These are phyloP conservation scores for Solanum chiquidenum DNA, from an alignment of 257 asterid genomes.

Conservation along the genomic window DNA sequence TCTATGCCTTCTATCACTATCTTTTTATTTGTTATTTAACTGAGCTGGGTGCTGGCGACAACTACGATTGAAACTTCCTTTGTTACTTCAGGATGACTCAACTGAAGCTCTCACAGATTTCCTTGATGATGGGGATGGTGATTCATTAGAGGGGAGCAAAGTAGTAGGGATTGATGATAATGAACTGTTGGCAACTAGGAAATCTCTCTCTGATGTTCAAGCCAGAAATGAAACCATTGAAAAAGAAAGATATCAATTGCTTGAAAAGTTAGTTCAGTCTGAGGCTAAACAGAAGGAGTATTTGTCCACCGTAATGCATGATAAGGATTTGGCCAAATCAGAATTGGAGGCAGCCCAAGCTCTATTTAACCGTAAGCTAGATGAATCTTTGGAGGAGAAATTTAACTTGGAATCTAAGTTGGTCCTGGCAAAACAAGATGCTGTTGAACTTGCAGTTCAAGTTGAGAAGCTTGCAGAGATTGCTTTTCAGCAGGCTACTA, in stretches of 20 bases:
- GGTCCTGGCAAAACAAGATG: conserved; percentile 33
- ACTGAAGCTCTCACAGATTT: conserved; percentile 7
- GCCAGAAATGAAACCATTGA: conserved; percentile 17
- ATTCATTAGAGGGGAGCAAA: conserved; percentile 5
- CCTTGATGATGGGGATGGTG: conserved; percentile 15
- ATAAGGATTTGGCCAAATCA: conserved; percentile 22
- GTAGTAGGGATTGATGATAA: conserved; percentile 8
- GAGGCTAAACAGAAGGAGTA: conserved; percentile 25
- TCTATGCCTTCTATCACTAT: neutral
- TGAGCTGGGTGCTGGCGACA: neutral
- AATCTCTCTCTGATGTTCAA: conserved; percentile 14
- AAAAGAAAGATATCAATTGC: conserved; percentile 20
- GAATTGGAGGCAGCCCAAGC: conserved; percentile 30
- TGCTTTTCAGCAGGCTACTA: conserved; percentile 35
- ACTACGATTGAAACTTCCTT: neutral
- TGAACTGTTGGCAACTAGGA: conserved; percentile 13
- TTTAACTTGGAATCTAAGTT: conserved; percentile 26
- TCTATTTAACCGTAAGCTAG: conserved; percentile 22
- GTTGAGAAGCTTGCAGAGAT: conserved; percentile 31
- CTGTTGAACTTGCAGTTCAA: conserved; percentile 38
- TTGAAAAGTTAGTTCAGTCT: conserved; percentile 21
- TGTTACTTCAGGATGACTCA: conserved; percentile 17
- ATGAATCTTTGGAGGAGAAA: conserved; percentile 22
- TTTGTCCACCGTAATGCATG: conserved; percentile 15
- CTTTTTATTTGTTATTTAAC: neutral